A percentile compares a stretch with the other conserved stretches of the same genome.
Conservation (phyloP, 305 asterid genomes). For the Salvia sclarea region DNA sequence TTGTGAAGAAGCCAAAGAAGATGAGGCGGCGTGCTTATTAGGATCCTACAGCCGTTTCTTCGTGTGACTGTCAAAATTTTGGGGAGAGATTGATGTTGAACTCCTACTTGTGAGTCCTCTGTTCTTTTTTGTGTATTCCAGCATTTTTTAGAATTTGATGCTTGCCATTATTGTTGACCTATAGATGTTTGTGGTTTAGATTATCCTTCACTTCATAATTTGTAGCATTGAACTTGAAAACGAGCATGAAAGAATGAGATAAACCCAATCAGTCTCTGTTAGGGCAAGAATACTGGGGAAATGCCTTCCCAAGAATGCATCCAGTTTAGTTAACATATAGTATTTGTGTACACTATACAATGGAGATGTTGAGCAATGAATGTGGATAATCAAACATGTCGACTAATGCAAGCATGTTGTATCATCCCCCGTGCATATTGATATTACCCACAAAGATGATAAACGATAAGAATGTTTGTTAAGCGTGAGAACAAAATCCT, state of each 20-base stretch:
- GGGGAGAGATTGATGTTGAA: conserved; percentile 20
- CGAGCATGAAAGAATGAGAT: neutral
- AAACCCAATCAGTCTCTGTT: conserved; percentile 5
- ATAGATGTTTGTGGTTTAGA: neutral
- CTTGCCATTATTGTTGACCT: neutral
- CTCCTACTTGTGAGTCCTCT: conserved; percentile 21
- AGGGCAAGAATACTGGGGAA: neutral
- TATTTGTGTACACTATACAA: neutral
- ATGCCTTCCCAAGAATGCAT: neutral
- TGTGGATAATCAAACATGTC: neutral
- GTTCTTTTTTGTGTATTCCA: neutral
- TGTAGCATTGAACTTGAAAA: neutral
- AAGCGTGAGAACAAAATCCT: neutral
- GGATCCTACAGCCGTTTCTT: conserved; percentile 26
- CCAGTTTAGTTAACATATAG: too few species aligned
- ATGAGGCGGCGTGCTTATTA: conserved; percentile 43
- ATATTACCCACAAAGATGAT: neutral
- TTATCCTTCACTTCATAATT: neutral
- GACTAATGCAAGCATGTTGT: neutral
- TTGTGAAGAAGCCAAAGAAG: conserved; percentile 85
- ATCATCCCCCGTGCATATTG: neutral
- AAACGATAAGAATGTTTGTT: neutral
- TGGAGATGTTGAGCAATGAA: neutral
- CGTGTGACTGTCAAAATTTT: conserved; percentile 21
- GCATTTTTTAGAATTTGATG: conserved; percentile 11